Percentiles rank a stretch among this genome's conserved stretches.
Evolutionary conservation across 2,329 filamentous ascomycete species (phyloP).

Genomic region (Dactylonectria macrodidyma): DNA sequence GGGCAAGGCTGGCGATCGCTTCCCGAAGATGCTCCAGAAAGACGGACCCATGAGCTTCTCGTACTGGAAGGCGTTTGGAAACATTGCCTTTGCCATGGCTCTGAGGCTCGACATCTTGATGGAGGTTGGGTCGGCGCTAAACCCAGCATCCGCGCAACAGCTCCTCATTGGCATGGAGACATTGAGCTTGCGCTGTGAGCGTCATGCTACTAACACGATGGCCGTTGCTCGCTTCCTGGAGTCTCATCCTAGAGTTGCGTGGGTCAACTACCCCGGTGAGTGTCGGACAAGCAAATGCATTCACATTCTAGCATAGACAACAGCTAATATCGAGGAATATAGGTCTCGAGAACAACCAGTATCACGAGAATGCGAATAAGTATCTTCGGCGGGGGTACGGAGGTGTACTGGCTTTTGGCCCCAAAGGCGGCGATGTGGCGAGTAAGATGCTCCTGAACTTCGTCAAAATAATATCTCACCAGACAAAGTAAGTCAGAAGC

Average conservation of each 20-base stretch:
- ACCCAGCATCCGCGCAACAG: background rate
- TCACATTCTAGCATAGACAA: no score
- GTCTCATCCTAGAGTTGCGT: slow-evolving; percentile 16
- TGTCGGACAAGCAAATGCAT: no score
- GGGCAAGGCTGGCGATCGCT: background rate
- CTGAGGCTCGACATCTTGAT: slow-evolving; percentile 17
- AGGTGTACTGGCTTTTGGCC: no score
- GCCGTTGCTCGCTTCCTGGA: slow-evolving; percentile 7
- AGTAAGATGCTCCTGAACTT: no score
- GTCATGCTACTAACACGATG: slow-evolving; percentile 13
- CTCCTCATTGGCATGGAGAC: slow-evolving; percentile 22
- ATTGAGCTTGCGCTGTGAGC: slow-evolving; percentile 10
- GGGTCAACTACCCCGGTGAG: slow-evolving; percentile 13
- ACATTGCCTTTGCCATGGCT: slow-evolving; percentile 7
- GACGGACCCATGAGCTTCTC: slow-evolving; percentile 9
- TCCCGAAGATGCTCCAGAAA: slow-evolving; percentile 14
- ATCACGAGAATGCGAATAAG: no score
- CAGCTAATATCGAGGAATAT: no score
- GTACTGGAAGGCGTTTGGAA: slow-evolving; percentile 14
- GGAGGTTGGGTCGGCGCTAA: slow-evolving; percentile 8
- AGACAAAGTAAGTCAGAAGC: no score
- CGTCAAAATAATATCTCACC: no score
- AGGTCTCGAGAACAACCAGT: no score
- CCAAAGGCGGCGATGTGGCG: no score
- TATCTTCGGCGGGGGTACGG: no score